Evolutionary conservation across 257 asterid species (phyloP).

Genomic region (Haberlea rhodopensis): DNA sequence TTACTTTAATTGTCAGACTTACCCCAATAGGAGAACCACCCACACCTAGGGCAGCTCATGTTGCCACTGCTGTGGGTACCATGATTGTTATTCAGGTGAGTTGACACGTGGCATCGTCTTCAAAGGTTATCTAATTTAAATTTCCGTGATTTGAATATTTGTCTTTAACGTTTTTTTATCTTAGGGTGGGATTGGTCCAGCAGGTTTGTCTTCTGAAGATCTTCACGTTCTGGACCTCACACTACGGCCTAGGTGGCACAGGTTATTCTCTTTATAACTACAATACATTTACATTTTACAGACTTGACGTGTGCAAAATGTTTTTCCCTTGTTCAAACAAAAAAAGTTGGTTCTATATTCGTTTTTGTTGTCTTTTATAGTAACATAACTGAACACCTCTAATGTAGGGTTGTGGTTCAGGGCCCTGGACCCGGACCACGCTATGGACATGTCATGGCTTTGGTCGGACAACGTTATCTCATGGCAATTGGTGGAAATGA

Average conservation of each 20-base stretch:
- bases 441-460: slow-evolving; percentile 98
- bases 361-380: not conserved
- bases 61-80: slow-evolving; percentile 97
- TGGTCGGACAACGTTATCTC: slow-evolving; percentile 97
- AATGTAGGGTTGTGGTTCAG: slow-evolving; percentile 82
- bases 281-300: slow-evolving; percentile 15
- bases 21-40: slow-evolving; percentile 99
- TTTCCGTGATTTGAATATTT: slow-evolving; percentile 2
- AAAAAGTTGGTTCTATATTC: slow-evolving; percentile 12
- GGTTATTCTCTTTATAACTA: slow-evolving; percentile 44
- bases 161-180: slow-evolving; percentile 20
- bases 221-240: slow-evolving; percentile 82
- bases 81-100: slow-evolving; percentile 98
- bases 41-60: slow-evolving; percentile 98
- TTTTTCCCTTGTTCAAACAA: not conserved
- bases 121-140: slow-evolving; percentile 4
- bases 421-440: slow-evolving; percentile 99
- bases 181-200: slow-evolving; percentile 84
- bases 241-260: slow-evolving; percentile 89
- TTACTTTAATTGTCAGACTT: slow-evolving; percentile 44
- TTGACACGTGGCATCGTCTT: slow-evolving; percentile 21
- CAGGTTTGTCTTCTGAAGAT: slow-evolving; percentile 81
- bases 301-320: slow-evolving; percentile 9
- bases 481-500: slow-evolving; percentile 99
- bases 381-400: slow-evolving; percentile 21